Base-by-base conservation (phyloP, 1,139 yeast genomes). In the Suhomyces bokatorum region DNA sequence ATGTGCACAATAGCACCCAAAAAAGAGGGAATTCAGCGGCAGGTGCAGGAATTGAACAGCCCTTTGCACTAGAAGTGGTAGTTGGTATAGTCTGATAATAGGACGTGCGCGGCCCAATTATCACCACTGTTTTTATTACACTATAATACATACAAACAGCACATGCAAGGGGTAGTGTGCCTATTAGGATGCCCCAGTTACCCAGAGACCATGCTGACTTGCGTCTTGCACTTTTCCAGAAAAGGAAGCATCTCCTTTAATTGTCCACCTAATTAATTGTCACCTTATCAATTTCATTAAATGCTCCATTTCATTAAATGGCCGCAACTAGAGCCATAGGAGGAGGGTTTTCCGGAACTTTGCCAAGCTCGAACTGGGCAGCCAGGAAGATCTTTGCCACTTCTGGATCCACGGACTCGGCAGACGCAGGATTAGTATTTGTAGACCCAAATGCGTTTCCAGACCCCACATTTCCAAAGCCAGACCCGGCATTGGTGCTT, bases 271-370 rank as follows among this genome's bases (percentile, higher is more conserved):
- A 4, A 20, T 7, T 20, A 7, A 20, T 4, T 17, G 20, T n/a
- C n/a, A n/a, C n/a, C n/a, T n/a, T 4, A 5, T 20, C 22, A 26
- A 4, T 3, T 3, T 10, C 22, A 16, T 27, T 39, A 7, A 20
- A 20, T 20, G 24, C 24, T 20, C 22, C 14, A 4, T 10, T 3
- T 3, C 22, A 16, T 27, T 39, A 35, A 39, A 42, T 26, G 9
- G 42, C 41, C 4, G 15, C 27, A 12, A 41, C 40, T 13, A 54
- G 51, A 14, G 51, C 70, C 12, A 77, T 39, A 1, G 97, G 96
- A 1, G 97, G 97, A 1, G 90, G 81, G 1, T 80, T 57, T 49
- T 87, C 97, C 0, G 97, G 97, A 1, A 90, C 80, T 22, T 66
- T 64, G 0, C 96, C 96, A 22, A 88, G 62, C 13, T 64, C 62